Evolutionary conservation across 1,284 basidiomycete species (phyloP), one percentile per base, ranked within the genome.

Genomic region (Puccinia horiana): DNA sequence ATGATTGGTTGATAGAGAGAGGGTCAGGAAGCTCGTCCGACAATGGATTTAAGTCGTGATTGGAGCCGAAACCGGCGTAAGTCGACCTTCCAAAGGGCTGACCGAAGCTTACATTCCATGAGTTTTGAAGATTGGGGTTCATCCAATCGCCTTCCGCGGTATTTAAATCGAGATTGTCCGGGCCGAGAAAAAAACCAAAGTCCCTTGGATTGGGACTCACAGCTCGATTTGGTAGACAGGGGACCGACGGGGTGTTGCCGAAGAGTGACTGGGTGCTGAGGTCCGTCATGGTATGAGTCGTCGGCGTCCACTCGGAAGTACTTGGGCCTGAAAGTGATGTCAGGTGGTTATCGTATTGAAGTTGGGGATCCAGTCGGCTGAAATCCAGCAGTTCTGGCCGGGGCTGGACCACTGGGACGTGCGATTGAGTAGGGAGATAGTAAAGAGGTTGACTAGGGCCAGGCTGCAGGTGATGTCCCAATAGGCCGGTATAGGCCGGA

Each of bases 361-460:
- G 61, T 61, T 65, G 76, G 16, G 75, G 76, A 29, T 77, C 76
- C 44, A 77, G 32, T 77, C 58, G 58, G 42, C 42, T 67, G 16
- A 67, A 77, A 44, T 77, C 76, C 58, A 47, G 20, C 76, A 42
- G 54, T 26, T 52, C 76, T 32, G 76, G 44, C 44, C 26, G 76
- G 67, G 44, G 12, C 49, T 77, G 76, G 26, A 32, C 49, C 29
- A 37, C 42, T 49, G 40, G 44, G 0, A 29, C 26, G n/a, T 67
- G 1, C 29, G 40, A 32, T 40, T 40, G 40, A 1, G 18, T 42
- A 26, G 61, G 44, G 1, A 63, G 49, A 52, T 37, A 20, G n/a
- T 42, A 26, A 61, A 26, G 23, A 5, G 1, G 18, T 42, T 44
- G 56, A 6, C 18, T n/a, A 42, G 65, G 47, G 29, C 23, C 26